Conservation (phyloP, 2,329 filamentous ascomycete genomes). For the Byssochlamys sp. region DNA sequence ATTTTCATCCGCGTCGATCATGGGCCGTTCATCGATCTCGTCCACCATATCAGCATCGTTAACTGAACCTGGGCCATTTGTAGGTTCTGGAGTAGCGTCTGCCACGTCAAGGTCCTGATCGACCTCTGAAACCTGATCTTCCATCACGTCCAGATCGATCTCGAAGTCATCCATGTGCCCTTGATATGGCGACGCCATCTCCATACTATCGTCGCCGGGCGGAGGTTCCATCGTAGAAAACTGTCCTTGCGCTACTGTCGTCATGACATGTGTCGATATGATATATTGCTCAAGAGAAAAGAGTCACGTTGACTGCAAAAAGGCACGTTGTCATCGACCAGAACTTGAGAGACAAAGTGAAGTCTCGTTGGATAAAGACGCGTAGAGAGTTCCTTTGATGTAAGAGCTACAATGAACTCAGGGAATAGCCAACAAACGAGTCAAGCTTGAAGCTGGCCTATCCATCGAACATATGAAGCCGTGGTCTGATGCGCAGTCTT, state of each 20-base stretch:
- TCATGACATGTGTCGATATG: constrained; percentile 20
- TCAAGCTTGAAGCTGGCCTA: background rate
- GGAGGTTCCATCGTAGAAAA: constrained; percentile 29
- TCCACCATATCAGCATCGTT: constrained; percentile 41
- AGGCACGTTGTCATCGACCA: background rate
- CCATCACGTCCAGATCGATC: constrained; percentile 50
- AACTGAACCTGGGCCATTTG: constrained; percentile 18
- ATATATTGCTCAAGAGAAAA: constrained; percentile 1
- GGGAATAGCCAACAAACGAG: constrained; percentile 3
- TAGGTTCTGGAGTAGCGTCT: constrained; percentile 27
- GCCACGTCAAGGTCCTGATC: constrained; percentile 40
- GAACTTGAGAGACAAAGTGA: background rate
- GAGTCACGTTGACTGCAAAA: background rate
- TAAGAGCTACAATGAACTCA: constrained; percentile 4
- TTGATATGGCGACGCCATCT: constrained; percentile 32
- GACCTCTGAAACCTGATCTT: constrained; percentile 50
- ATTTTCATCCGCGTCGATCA: constrained; percentile 26
- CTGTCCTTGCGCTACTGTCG: constrained; percentile 19
- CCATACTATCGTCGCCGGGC: constrained; percentile 34
- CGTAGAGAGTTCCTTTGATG: background rate
- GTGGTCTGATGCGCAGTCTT: background rate
- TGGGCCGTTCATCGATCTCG: constrained; percentile 32
- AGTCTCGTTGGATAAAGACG: background rate
- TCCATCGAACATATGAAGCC: background rate
- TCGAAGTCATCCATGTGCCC: constrained; percentile 43